Evolutionary conservation across 345 rosid species (phyloP).

Genomic region (Conringia planisiliqua): DNA sequence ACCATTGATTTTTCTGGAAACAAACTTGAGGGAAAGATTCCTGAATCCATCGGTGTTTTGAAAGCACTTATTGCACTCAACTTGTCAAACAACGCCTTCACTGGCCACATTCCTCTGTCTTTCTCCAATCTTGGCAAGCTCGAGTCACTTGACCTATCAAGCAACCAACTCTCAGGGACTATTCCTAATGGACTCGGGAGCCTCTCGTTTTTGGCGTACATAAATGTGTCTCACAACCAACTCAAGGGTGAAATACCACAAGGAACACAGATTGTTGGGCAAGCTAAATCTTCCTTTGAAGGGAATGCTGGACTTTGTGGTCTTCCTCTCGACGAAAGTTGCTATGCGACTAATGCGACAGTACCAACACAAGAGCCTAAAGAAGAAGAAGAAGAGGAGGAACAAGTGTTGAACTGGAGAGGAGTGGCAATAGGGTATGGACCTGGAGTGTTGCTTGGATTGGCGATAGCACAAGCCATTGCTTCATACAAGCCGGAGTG

Average conservation of each 20-base stretch:
- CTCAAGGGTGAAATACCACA: conserved; percentile 24
- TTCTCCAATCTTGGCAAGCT: neutral
- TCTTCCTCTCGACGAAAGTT: neutral
- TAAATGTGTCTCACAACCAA: conserved; percentile 19
- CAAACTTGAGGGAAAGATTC: neutral
- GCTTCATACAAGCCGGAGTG: neutral
- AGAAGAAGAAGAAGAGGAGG: neutral
- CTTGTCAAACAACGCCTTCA: conserved; percentile 14
- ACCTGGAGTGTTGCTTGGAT: neutral
- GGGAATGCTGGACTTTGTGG: conserved; percentile 24
- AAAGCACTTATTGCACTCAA: conserved; percentile 19
- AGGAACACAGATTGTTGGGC: conserved; percentile 10
- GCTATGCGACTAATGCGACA: neutral
- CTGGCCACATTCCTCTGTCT: conserved; percentile 17
- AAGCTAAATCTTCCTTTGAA: conserved; percentile 9
- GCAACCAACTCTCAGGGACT: conserved; percentile 4
- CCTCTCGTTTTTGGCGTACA: neutral
- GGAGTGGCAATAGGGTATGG: conserved; percentile 1
- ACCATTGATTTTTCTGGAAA: conserved; percentile 18
- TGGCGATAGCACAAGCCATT: neutral
- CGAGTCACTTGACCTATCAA: conserved; percentile 11
- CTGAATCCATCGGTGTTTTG: conserved; percentile 3
- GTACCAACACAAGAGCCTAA: neutral
- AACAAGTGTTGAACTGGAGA: conserved; percentile 8
- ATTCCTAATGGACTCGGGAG: neutral